These are phyloP conservation scores for Tylopilus rubrobrunneus DNA, from an alignment of 768 basidiomycete species.

Conservation along the genomic window DNA sequence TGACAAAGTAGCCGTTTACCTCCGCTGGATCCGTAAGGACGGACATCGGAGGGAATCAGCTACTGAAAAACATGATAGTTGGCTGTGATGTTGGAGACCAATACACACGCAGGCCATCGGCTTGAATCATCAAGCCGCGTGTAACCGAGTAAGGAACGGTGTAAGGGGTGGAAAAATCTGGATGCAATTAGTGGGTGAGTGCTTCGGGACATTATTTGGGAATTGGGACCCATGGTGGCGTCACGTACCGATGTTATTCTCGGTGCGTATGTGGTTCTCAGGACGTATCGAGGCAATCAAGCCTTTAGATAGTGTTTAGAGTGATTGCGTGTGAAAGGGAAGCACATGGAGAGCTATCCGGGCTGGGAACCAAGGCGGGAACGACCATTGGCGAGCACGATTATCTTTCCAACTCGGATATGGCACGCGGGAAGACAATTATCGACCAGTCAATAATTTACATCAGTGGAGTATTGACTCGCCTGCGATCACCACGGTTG, in stretches of 20 bases:
- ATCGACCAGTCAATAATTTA: neutral
- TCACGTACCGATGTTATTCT: neutral
- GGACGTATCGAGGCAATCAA: neutral
- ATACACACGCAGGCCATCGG: neutral
- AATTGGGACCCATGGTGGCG: neutral
- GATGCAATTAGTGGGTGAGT: neutral
- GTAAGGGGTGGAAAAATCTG: neutral
- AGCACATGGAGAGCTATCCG: neutral
- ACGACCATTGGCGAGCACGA: neutral
- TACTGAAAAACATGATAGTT: neutral
- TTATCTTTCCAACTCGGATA: neutral
- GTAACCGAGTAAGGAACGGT: neutral
- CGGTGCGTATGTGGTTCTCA: constrained; percentile 1
- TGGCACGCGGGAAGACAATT: neutral
- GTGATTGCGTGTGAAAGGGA: constrained; percentile 9
- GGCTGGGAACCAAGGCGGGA: constrained; percentile 4
- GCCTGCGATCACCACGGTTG: neutral
- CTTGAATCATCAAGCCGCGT: neutral
- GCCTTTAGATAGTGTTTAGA: constrained; percentile 13
- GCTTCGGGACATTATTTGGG: neutral
- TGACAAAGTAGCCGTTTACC: neutral
- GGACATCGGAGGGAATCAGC: neutral
- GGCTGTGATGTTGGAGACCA: constrained; percentile 7
- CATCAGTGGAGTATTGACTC: neutral
- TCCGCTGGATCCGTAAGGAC: neutral